phyloP scores from a whole-genome alignment of 2,329 filamentous ascomycete genomes.

The Sclerotinia spermophila region DNA sequence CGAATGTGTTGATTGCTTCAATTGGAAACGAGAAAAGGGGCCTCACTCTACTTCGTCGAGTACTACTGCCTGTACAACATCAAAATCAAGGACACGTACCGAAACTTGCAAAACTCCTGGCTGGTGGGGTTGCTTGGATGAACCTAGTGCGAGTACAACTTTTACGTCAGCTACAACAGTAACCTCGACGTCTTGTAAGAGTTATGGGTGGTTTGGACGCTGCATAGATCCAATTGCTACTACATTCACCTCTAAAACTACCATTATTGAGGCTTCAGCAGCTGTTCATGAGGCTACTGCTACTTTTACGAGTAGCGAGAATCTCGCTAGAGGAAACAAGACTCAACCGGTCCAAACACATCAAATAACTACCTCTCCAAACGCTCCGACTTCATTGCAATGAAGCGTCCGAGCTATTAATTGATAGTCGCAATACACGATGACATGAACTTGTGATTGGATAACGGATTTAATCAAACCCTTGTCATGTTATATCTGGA shows the following conservation, averaged over 20 bases:
- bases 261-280: slow-evolving; percentile 14
- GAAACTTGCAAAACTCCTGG: slow-evolving; percentile 83
- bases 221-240: slow-evolving; percentile 6
- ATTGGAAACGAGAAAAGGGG: slow-evolving; percentile 92
- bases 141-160: slow-evolving; percentile 33
- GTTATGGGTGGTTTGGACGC: slow-evolving; percentile 19
- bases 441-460: neutral
- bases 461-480: neutral
- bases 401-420: neutral
- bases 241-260: slow-evolving; percentile 13
- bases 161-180: slow-evolving; percentile 30
- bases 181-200: slow-evolving; percentile 22
- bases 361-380: slow-evolving; percentile 13
- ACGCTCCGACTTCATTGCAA: neutral
- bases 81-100: slow-evolving; percentile 61
- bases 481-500: neutral
- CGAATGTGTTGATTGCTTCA: slow-evolving; percentile 79
- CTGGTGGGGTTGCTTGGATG: slow-evolving; percentile 58
- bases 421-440: neutral
- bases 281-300: neutral
- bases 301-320: neutral
- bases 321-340: neutral
- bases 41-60: slow-evolving; percentile 72
- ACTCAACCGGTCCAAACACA: neutral
- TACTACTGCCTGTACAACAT: slow-evolving; percentile 53